Evolutionary conservation across 1,139 yeast species (phyloP), one percentile per base, ranked within the genome.

Genomic region (Scheffersomyces segobiensis): DNA sequence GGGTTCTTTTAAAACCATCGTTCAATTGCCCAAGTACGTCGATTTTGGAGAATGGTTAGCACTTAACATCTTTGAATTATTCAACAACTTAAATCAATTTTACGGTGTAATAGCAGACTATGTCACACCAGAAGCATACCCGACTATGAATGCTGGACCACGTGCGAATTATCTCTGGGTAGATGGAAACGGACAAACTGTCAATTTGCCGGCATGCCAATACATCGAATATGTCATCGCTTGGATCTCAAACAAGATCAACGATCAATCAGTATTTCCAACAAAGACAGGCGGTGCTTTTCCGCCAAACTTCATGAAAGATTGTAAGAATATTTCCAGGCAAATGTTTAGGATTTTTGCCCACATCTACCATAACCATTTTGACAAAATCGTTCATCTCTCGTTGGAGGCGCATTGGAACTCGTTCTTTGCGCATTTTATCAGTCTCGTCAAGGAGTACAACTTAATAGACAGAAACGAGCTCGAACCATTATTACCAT

Each of bases 311-410:
- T 93, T 95, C 67, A 73, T 87, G 59, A 87, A 89, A 67, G 97
- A 92, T 65, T 87, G 96, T 57, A 92, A 90, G 67, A 91, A 93
- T 68, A 93, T 95, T 46, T 87, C 88, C 67, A 81, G 93, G 62
- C 99, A 96, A 71, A 90, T 95, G 93, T 93, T 95, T 70, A 83
- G 98, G 63, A 90, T 95, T n/a, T 93, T 95, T 77, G 99, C 99
- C 12, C 97, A 93, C 71, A 88, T 95, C 48, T 95, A 93, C 72
- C 91, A 92, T 74, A 92, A 93, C 71, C 99, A 95, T 73, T 95
- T 93, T 73, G 99, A 95, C 65, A 91, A 89, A 69, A 85, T 95
- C 50, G 87, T 95, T 39, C 98, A 95, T 72, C 77, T 96, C 62
- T 88, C 97, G 3, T 74, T 95, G 60, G 99, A 95, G 72, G 98